Base-by-base conservation (phyloP, 1,284 basidiomycete genomes). In the Lentinula novae-zelandiae region DNA sequence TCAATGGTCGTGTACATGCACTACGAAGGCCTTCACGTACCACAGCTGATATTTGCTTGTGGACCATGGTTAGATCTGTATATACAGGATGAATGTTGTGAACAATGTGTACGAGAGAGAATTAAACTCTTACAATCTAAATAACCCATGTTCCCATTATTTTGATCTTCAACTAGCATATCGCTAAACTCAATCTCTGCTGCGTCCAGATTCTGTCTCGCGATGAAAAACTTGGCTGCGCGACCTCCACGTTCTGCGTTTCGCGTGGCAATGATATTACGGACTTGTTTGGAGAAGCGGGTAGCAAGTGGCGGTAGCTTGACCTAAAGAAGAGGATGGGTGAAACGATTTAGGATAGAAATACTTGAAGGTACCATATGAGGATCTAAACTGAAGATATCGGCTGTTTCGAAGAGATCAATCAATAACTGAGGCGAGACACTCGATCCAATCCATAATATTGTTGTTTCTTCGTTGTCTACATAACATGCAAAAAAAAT, bases 141-240 rank as follows among this genome's bases (percentile, higher is more conserved):
- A 74, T 95, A 95, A 1, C 89, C 87, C 85, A 97, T 86, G 0
- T 91, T 91, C 51, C 94, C 96, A 69, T 98, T 98, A 73, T 99
- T 99, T 72, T 91, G 87, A 75, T 99, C 97, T 76, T 99, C 97
- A 12, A 98, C 87, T 13, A 99, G 80, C 87, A 96, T 92, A 77
- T 99, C 97, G 64, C 92, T 94, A 68, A 96, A 96, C 72, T 99
- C 97, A 58, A 99, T 86, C 76, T 99, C 97, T 62, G 87, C 82
- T 9, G 89, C 96, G 71, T 99, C 97, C 70, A 95, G 79, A 71
- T 98, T 95, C 72, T 99, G 97, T 13, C 97, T 83, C 0, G 93
- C 93, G 53, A 98, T 81, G 40, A 88, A 76, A 62, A 98, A 82
- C 58, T 90, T 92, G 1, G 81, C 73, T 15, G 82, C 76, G 7